These are phyloP conservation scores for Russula ochroleuca DNA, from an alignment of 768 basidiomycete species.

Conservation along the genomic window DNA sequence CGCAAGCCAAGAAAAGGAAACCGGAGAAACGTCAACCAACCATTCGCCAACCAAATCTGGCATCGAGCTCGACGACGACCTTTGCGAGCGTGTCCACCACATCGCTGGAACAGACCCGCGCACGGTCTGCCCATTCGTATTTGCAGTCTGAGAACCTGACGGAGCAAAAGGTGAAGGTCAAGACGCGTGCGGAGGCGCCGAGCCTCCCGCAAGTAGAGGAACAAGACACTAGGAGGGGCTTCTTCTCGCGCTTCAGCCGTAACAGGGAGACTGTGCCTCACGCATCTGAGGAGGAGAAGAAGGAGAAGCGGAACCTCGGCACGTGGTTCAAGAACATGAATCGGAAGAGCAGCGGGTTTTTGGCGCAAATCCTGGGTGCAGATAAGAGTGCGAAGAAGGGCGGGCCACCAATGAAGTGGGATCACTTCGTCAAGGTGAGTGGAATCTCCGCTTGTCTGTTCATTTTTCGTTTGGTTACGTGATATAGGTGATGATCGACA, in stretches of 20 bases:
- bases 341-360: slow-evolving; percentile 27
- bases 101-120: slow-evolving; percentile 44
- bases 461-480: not conserved
- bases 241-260: slow-evolving; percentile 51
- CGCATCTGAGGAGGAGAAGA: slow-evolving; percentile 28
- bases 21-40: slow-evolving; percentile 10
- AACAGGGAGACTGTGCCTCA: slow-evolving; percentile 33
- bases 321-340: slow-evolving; percentile 25
- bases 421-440: slow-evolving; percentile 34
- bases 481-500: slow-evolving; percentile 32
- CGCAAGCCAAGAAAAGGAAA: slow-evolving; percentile 19
- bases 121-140: slow-evolving; percentile 71
- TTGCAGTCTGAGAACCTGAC: slow-evolving; percentile 48
- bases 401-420: slow-evolving; percentile 34
- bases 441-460: not conserved
- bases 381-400: slow-evolving; percentile 29
- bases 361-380: slow-evolving; percentile 29
- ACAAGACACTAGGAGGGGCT: slow-evolving; percentile 40
- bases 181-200: slow-evolving; percentile 60
- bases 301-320: slow-evolving; percentile 36
- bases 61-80: slow-evolving; percentile 25
- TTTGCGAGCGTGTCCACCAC: slow-evolving; percentile 37
- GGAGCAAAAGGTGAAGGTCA: slow-evolving; percentile 58
- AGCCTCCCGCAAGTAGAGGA: slow-evolving; percentile 45
- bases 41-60: slow-evolving; percentile 26